phyloP scores from a whole-genome alignment of 2,329 filamentous ascomycete species.

The Cladosporium halotolerans region DNA sequence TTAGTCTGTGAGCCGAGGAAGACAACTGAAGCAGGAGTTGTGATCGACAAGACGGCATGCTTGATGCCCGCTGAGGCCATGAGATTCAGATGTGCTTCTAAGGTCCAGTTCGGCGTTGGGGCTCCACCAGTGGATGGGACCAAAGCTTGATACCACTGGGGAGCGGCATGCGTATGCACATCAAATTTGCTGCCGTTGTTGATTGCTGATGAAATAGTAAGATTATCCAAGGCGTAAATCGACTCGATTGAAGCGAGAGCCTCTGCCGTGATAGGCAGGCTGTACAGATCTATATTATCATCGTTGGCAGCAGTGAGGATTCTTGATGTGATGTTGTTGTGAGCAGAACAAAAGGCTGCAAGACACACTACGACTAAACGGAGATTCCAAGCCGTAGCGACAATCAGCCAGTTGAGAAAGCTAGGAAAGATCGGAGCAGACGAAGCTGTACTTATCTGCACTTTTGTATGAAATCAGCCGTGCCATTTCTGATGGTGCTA shows the following conservation, averaged over 20 bases:
- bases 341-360: too few relatives aligned
- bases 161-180: constrained; percentile 32
- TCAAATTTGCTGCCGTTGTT: constrained; percentile 27
- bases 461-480: too few relatives aligned
- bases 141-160: constrained; percentile 29
- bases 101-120: constrained; percentile 29
- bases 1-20: constrained; percentile 24
- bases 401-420: too few relatives aligned
- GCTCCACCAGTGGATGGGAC: constrained; percentile 30
- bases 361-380: too few relatives aligned
- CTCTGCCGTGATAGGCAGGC: constrained; percentile 27
- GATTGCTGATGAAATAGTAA: constrained; percentile 13
- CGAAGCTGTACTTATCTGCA: too few relatives aligned
- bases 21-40: constrained; percentile 32
- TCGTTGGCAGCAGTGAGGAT: constrained; percentile 5
- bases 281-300: constrained; percentile 26
- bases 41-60: constrained; percentile 28
- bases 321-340: constrained; percentile 1
- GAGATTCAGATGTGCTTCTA: constrained; percentile 27
- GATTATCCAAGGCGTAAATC: constrained; percentile 15
- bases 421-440: too few relatives aligned
- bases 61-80: constrained; percentile 25
- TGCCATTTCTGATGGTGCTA: too few relatives aligned
- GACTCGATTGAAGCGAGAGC: constrained; percentile 27
- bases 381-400: too few relatives aligned